Base-by-base conservation (phyloP, 768 basidiomycete genomes). In the Mycena belliarum region DNA sequence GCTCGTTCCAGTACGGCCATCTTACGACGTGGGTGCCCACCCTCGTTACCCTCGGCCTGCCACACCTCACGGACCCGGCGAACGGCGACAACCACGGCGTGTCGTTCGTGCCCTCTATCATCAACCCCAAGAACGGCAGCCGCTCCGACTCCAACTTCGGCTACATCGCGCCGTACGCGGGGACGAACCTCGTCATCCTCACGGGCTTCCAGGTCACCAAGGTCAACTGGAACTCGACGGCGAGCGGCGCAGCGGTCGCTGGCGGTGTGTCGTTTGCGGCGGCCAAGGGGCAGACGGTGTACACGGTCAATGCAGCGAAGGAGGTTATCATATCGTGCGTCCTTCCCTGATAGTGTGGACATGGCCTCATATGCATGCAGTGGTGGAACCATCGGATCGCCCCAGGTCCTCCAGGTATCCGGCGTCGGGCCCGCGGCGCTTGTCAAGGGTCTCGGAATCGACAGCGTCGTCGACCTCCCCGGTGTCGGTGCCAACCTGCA, bases 101-200 rank as follows among this genome's bases (percentile, higher is more conserved):
- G 23, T 49, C 58, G 6, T 63, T 57, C 38, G 51, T 54, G 18
- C 62, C 62, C 4, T 63, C 62, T 15, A 63, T 60, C 51, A 63
- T 63, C 42, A 60, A 59, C 24, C 62, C 62, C 35, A 18, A 20
- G 12, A 63, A 63, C 55, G 57, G 58, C 38, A 58, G 52, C 41
- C 62, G 62, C 24, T 60, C 58, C 37, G 62, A 63, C 58, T 63
- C 62, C 0, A 63, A 63, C 28, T 56, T 53, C n/a, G 62, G 62
- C 15, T 63, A 63, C 58, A 63, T 63, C 16, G 51, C 51, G 12
- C 62, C 62, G 32, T 60, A 60, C 28, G 24, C 46, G 6, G 20
- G 62, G 23, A 40, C 58, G 10, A 63, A 63, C 20, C 51, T 63
- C 2, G 62, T 63, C 10, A 54, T 63, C 28, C 62, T 63, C 25